Conservation (phyloP, 257 asterid species). For the Penstemon newberryi region DNA sequence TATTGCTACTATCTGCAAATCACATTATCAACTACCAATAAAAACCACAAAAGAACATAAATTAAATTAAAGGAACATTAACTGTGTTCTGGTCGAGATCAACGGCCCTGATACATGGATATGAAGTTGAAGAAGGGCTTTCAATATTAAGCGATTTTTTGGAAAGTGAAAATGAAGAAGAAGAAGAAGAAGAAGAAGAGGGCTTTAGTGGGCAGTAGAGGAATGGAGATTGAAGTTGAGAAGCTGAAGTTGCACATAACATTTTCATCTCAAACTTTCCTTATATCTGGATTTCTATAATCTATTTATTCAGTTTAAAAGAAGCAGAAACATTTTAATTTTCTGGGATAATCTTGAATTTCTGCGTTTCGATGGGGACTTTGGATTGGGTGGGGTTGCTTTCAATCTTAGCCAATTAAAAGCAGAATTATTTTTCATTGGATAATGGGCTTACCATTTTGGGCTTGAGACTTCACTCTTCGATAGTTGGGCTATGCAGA, state of each 20-base stretch:
- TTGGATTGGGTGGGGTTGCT: conserved; percentile 50
- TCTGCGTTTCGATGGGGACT: conserved; percentile 16
- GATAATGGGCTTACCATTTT: not conserved
- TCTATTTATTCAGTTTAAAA: not conserved
- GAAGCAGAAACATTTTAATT: not conserved
- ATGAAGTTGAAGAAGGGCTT: conserved; percentile 42
- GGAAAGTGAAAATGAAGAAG: conserved; percentile 37
- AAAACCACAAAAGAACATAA: not conserved
- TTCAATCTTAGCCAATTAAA: conserved; percentile 42
- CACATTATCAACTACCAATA: conserved; percentile 4
- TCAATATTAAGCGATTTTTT: conserved; percentile 39
- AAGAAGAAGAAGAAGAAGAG: conserved; percentile 44
- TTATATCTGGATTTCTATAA: not conserved
- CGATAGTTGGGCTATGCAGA: not conserved
- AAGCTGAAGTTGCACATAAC: conserved; percentile 54
- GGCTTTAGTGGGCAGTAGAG: conserved; percentile 53
- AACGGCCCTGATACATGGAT: conserved; percentile 71
- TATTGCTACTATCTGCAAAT: conserved; percentile 68
- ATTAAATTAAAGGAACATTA: not conserved
- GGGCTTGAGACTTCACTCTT: not conserved
- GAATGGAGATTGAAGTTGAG: conserved; percentile 63
- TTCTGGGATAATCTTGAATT: conserved; percentile 18
- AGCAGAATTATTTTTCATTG: not conserved
- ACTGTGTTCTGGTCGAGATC: conserved; percentile 97
- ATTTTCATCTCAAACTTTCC: conserved; percentile 31